Evolutionary conservation across 2,329 filamentous ascomycete genomes (phyloP).

Genomic region (Fusarium algeriense): DNA sequence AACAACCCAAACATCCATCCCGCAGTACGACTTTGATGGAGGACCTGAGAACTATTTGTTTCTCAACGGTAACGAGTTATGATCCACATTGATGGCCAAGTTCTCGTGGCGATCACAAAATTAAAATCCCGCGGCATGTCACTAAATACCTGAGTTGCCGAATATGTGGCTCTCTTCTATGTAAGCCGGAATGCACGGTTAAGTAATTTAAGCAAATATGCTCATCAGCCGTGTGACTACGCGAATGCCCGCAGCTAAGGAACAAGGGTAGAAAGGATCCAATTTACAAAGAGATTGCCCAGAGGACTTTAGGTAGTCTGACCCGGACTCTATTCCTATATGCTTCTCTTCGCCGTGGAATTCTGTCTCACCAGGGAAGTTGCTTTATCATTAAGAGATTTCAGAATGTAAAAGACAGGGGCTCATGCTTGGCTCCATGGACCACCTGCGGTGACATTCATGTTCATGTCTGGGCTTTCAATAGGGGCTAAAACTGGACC

Average conservation of each 20-base stretch:
- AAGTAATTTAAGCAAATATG: constrained; percentile 35
- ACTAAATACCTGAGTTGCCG: neutral
- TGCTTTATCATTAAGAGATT: neutral
- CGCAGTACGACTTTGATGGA: constrained; percentile 1
- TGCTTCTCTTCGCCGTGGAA: constrained; percentile 1
- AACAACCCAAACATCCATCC: constrained; percentile 4
- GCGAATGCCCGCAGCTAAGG: constrained; percentile 15
- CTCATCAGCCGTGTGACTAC: constrained; percentile 34
- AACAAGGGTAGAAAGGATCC: constrained; percentile 19
- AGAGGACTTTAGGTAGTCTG: constrained; percentile 13
- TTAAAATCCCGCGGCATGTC: neutral
- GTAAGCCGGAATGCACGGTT: constrained; percentile 23
- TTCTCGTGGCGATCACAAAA: neutral
- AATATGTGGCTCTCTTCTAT: constrained; percentile 1
- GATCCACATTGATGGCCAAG: neutral
- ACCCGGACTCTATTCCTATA: constrained; percentile 8
- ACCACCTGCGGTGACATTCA: neutral
- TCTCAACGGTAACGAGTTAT: neutral
- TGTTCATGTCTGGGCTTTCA: constrained; percentile 5
- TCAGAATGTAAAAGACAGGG: neutral
- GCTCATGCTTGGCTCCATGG: neutral
- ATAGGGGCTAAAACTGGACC: constrained; percentile 18
- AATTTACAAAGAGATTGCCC: constrained; percentile 40
- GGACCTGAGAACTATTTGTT: neutral
- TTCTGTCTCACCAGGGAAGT: neutral